Evolutionary conservation across 768 basidiomycete species (phyloP).

Genomic region (Rubroboletus pulcherrimus): DNA sequence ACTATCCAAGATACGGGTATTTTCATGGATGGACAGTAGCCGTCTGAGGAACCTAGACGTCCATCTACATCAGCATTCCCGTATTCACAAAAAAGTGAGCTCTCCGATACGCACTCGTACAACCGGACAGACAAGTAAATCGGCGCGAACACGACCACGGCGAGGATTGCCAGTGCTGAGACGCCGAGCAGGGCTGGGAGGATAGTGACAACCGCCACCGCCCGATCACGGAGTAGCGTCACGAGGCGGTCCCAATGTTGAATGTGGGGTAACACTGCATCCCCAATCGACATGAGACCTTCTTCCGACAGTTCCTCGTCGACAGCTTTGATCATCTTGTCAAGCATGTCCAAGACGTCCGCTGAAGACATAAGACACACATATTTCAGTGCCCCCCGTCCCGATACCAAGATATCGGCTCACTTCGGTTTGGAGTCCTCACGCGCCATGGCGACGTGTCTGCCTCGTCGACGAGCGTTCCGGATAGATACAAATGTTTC

Average conservation of each 20-base stretch:
- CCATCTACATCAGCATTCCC: not conserved
- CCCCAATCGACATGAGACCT: slow-evolving; percentile 16
- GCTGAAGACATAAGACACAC: not conserved
- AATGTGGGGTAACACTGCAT: slow-evolving; percentile 17
- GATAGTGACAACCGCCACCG: slow-evolving; percentile 1
- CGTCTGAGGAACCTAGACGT: not conserved
- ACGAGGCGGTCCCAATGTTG: slow-evolving; percentile 19
- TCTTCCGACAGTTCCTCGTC: slow-evolving; percentile 18
- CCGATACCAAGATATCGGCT: not conserved
- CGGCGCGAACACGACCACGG: slow-evolving; percentile 4
- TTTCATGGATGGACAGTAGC: not conserved
- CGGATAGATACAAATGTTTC: slow-evolving; percentile 17
- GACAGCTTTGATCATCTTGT: slow-evolving; percentile 18
- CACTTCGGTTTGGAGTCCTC: slow-evolving; percentile 18
- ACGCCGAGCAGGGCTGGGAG: slow-evolving; percentile 19
- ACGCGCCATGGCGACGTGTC: slow-evolving; percentile 17
- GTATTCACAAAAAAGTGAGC: not conserved
- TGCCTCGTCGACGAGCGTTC: slow-evolving; percentile 11
- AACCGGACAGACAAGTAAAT: slow-evolving; percentile 2
- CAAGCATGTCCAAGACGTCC: slow-evolving; percentile 14
- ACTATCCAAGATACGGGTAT: slow-evolving; percentile 2
- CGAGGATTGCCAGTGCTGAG: slow-evolving; percentile 16
- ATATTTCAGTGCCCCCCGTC: not conserved
- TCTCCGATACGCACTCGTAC: slow-evolving; percentile 8
- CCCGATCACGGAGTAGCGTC: not conserved